A percentile compares a stretch with the other conserved stretches of the same genome.
Conservation (phyloP, 495 filamentous ascomycete genomes). For the Penicillium malachiteum region DNA sequence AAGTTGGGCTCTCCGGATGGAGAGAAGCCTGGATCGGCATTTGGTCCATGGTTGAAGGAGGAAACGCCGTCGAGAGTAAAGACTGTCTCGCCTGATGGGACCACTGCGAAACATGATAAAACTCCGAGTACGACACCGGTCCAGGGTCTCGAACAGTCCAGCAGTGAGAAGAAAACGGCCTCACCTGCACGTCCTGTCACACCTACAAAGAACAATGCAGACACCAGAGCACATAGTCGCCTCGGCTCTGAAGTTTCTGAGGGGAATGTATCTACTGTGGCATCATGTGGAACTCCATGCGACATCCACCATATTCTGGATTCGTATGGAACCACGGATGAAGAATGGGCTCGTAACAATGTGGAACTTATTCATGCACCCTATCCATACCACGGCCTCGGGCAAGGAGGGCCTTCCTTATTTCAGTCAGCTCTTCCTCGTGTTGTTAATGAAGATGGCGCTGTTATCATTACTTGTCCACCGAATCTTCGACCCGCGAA, state of each 20-base stretch:
- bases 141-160: neutral
- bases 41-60: neutral
- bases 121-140: too few species aligned
- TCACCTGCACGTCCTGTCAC: neutral
- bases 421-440: slow-evolving; percentile 11
- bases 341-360: neutral
- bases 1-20: neutral
- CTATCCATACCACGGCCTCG: neutral
- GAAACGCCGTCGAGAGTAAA: neutral
- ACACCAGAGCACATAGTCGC: neutral
- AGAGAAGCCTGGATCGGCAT: neutral
- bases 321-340: neutral
- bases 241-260: neutral
- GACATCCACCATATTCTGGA: slow-evolving; percentile 4
- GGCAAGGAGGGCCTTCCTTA: too few species aligned
- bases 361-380: neutral
- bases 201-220: neutral
- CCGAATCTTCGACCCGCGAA: slow-evolving; percentile 7
- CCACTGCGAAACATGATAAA: neutral
- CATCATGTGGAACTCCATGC: slow-evolving; percentile 12
- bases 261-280: slow-evolving; percentile 12
- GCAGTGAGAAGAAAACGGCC: neutral
- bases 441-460: slow-evolving; percentile 19
- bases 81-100: too few species aligned
- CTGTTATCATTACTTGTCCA: slow-evolving; percentile 23